Conservation (phyloP, 2,329 filamentous ascomycete species). For the Aspergillus neoniger region DNA sequence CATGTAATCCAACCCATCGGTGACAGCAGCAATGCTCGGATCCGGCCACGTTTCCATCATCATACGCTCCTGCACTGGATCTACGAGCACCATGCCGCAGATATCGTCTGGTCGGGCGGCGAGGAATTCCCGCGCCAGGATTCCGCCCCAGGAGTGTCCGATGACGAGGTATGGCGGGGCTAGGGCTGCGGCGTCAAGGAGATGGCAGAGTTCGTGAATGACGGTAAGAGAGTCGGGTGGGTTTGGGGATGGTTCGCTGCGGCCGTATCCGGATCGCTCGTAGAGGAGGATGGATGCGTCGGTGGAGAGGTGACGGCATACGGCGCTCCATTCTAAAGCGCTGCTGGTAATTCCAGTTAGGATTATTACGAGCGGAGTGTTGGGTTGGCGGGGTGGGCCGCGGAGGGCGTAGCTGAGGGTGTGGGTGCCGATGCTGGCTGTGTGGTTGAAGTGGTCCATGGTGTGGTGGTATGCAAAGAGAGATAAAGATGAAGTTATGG, state of each 20-base stretch:
- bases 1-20: conserved; percentile 18
- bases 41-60: conserved; percentile 17
- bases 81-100: conserved; percentile 21
- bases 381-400: conserved; percentile 13
- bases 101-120: conserved; percentile 14
- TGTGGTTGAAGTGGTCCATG: conserved; percentile 18
- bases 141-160: conserved; percentile 21
- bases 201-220: conserved; percentile 13
- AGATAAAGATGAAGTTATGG: too few relatives aligned
- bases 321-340: conserved; percentile 19
- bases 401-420: conserved; percentile 19
- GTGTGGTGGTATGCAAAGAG: background rate
- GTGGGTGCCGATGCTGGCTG: conserved; percentile 19
- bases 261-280: conserved; percentile 19
- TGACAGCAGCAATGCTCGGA: conserved; percentile 15
- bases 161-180: conserved; percentile 18
- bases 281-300: conserved; percentile 19
- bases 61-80: conserved; percentile 21
- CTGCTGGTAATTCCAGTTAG: conserved; percentile 18
- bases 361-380: conserved; percentile 13
- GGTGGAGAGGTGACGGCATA: conserved; percentile 9
- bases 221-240: conserved; percentile 16
- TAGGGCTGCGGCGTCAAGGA: conserved; percentile 10
- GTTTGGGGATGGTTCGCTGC: conserved; percentile 13
- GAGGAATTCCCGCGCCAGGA: conserved; percentile 20